Conservation (phyloP, 1,284 basidiomycete species). For the Papiliotrema terrestris region DNA sequence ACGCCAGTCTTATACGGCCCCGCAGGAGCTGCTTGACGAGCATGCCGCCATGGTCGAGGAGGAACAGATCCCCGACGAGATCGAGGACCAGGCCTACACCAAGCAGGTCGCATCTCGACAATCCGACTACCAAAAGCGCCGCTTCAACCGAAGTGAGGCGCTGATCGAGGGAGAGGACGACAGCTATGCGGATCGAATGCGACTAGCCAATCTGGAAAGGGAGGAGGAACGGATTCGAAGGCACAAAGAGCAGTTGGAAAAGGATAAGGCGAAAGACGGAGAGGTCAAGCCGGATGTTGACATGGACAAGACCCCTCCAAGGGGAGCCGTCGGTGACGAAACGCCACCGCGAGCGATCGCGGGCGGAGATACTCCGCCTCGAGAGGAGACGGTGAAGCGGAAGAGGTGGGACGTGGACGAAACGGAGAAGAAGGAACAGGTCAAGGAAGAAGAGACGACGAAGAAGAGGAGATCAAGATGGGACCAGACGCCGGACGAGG, state of each 20-base stretch:
- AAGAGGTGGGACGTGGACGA: conserved; percentile 44
- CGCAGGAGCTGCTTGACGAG: conserved; percentile 91
- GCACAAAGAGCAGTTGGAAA: conserved; percentile 78
- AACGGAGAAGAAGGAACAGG: conserved; percentile 57
- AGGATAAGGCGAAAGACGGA: conserved; percentile 70
- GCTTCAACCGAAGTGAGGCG: conserved; percentile 69
- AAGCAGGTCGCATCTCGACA: conserved; percentile 92
- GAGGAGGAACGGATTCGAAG: conserved; percentile 83
- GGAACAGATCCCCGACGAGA: conserved; percentile 87
- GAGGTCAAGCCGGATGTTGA: conserved; percentile 56
- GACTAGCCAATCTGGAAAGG: conserved; percentile 82
- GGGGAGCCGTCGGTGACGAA: conserved; percentile 47
- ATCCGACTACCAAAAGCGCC: conserved; percentile 90
- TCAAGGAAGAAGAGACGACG: conserved; percentile 54
- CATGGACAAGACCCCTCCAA: conserved; percentile 79
- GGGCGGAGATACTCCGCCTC: conserved; percentile 27
- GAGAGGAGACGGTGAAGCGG: conserved; percentile 57
- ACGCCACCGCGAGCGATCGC: conserved; percentile 29
- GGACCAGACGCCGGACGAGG: conserved; percentile 73
- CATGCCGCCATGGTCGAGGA: conserved; percentile 89
- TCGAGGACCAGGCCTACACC: conserved; percentile 84
- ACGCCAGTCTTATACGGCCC: conserved; percentile 82
- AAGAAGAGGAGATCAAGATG: conserved; percentile 94
- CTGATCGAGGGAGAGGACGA: conserved; percentile 61
- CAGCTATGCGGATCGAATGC: conserved; percentile 96